Evolutionary conservation across 1,284 basidiomycete genomes (phyloP).

Genomic region (Blastosporella zonata): DNA sequence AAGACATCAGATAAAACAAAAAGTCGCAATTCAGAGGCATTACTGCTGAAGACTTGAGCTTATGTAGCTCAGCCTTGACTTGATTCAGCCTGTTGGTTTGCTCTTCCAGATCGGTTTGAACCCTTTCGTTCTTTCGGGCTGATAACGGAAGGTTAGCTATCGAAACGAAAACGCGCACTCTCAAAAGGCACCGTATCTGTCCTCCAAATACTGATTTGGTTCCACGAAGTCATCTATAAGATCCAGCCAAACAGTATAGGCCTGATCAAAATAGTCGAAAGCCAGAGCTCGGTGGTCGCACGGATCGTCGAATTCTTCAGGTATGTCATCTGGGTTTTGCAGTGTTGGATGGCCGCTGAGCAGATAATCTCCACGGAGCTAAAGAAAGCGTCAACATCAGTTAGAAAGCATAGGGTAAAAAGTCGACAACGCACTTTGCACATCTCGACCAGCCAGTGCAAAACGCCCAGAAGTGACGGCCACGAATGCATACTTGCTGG

Average conservation of each 20-base stretch:
- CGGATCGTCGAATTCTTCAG: slow-evolving; percentile 70
- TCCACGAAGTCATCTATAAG: slow-evolving; percentile 71
- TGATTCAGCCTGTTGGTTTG: slow-evolving; percentile 44
- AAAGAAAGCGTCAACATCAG: background rate
- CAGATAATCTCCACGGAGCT: slow-evolving; percentile 52
- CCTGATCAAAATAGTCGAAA: slow-evolving; percentile 69
- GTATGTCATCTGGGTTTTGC: slow-evolving; percentile 57
- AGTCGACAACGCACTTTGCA: slow-evolving; percentile 61
- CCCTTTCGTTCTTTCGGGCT: slow-evolving; percentile 67
- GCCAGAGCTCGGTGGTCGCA: slow-evolving; percentile 72
- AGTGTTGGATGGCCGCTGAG: slow-evolving; percentile 62
- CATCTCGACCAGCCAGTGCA: slow-evolving; percentile 86
- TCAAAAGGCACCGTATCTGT: slow-evolving; percentile 64
- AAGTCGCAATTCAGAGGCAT: background rate
- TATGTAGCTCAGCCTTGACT: slow-evolving; percentile 51
- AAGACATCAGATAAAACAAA: slow-evolving; percentile 11
- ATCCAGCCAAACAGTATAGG: slow-evolving; percentile 73
- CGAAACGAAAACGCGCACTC: background rate
- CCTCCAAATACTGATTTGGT: slow-evolving; percentile 66
- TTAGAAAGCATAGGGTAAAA: background rate
- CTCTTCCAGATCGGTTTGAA: slow-evolving; percentile 59
- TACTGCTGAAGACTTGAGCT: slow-evolving; percentile 59
- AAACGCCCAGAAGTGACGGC: slow-evolving; percentile 76
- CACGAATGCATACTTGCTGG: slow-evolving; percentile 84
- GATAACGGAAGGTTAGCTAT: slow-evolving; percentile 5